Evolutionary conservation across 2,329 filamentous ascomycete species (phyloP).

Genomic region (Epichloe sp.): DNA sequence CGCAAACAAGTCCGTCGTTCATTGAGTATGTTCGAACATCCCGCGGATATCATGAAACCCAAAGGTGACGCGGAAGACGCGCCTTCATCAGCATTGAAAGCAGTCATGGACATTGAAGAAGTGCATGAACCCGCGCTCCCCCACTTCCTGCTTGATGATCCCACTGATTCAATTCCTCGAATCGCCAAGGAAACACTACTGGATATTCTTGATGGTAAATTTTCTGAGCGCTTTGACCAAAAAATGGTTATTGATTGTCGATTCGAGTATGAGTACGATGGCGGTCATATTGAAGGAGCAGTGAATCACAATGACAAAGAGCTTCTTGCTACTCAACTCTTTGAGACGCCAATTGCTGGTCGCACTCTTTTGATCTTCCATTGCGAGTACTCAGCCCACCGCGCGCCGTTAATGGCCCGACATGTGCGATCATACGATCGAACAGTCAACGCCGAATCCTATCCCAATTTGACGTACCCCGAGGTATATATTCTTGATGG

Average conservation of each 20-base stretch:
- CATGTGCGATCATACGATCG: slow-evolving; percentile 85
- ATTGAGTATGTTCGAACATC: slow-evolving; percentile 94
- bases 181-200: slow-evolving; percentile 74
- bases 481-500: slow-evolving; percentile 96
- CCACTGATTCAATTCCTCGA: slow-evolving; percentile 75
- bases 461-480: slow-evolving; percentile 83
- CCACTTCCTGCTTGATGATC: slow-evolving; percentile 68
- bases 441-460: slow-evolving; percentile 68
- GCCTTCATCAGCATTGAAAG: slow-evolving; percentile 40
- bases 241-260: slow-evolving; percentile 89
- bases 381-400: slow-evolving; percentile 96
- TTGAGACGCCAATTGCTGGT: slow-evolving; percentile 51
- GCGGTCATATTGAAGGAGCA: slow-evolving; percentile 85
- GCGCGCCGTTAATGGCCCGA: slow-evolving; percentile 91
- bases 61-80: slow-evolving; percentile 47
- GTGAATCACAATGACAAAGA: slow-evolving; percentile 98
- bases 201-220: slow-evolving; percentile 78
- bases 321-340: slow-evolving; percentile 64
- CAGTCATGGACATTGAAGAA: slow-evolving; percentile 76
- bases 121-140: slow-evolving; percentile 60
- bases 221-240: slow-evolving; percentile 60
- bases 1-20: slow-evolving; percentile 85
- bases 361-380: slow-evolving; percentile 83
- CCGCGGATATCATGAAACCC: slow-evolving; percentile 73
- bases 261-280: slow-evolving; percentile 97